Conservation (phyloP, 768 basidiomycete species). For the Boletus fagicola region DNA sequence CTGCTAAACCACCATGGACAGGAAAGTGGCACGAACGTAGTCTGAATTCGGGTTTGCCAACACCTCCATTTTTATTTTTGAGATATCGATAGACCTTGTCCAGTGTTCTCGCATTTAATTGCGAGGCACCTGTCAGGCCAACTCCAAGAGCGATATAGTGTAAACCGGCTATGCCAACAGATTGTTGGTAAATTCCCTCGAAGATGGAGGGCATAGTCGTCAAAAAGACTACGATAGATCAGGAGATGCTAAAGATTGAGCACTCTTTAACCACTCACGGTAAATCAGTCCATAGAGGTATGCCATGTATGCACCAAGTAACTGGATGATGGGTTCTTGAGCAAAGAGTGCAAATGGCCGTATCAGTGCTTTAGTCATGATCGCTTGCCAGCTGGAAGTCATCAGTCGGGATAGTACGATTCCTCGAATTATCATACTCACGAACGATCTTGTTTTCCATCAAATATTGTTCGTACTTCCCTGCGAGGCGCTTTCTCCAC, state of each 20-base stretch:
- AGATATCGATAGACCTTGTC: slow-evolving; percentile 54
- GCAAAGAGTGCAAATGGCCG: slow-evolving; percentile 68
- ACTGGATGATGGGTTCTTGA: slow-evolving; percentile 63
- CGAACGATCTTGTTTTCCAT: slow-evolving; percentile 41
- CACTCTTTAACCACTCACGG: slow-evolving; percentile 35
- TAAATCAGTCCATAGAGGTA: slow-evolving; percentile 66
- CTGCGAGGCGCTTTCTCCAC: slow-evolving; percentile 41
- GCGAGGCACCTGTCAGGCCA: slow-evolving; percentile 52
- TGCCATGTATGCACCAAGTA: slow-evolving; percentile 67
- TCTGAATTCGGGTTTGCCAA: slow-evolving; percentile 54
- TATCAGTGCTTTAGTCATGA: slow-evolving; percentile 52
- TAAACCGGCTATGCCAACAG: slow-evolving; percentile 58
- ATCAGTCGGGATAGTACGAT: not conserved
- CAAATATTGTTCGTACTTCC: slow-evolving; percentile 49
- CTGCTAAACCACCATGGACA: not conserved
- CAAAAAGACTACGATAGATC: slow-evolving; percentile 52
- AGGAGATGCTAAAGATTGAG: not conserved
- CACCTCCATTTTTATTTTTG: slow-evolving; percentile 51
- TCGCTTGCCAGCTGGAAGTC: slow-evolving; percentile 44
- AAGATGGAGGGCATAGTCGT: slow-evolving; percentile 65
- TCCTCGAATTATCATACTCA: slow-evolving; percentile 28
- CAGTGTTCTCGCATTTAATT: slow-evolving; percentile 53
- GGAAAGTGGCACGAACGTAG: slow-evolving; percentile 37
- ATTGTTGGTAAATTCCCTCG: slow-evolving; percentile 49
- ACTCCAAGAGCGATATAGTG: slow-evolving; percentile 72